These are phyloP conservation scores for Aspergillus avenaceus DNA, from an alignment of 495 filamentous ascomycete species.

Conservation along the genomic window DNA sequence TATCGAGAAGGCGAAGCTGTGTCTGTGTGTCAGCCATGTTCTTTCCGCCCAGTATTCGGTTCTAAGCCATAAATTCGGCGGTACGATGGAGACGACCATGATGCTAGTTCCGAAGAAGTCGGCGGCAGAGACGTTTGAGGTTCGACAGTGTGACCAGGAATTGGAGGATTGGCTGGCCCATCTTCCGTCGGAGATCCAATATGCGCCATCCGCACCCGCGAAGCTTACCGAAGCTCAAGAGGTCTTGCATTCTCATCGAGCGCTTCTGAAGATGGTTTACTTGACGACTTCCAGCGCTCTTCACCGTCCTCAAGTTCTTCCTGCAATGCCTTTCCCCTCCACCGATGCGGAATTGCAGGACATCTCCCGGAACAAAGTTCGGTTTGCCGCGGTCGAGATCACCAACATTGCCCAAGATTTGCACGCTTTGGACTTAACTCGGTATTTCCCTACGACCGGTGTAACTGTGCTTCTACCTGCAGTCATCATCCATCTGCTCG, in stretches of 20 bases:
- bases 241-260: conserved; percentile 67
- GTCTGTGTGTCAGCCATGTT: conserved; percentile 77
- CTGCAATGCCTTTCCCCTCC: conserved; percentile 60
- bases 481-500: conserved; percentile 85
- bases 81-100: conserved; percentile 75
- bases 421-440: conserved; percentile 62
- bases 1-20: conserved; percentile 88
- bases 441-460: conserved; percentile 78
- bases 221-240: conserved; percentile 48
- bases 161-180: conserved; percentile 67
- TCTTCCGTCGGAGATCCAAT: conserved; percentile 64
- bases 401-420: conserved; percentile 73
- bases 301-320: conserved; percentile 82
- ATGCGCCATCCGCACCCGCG: conserved; percentile 41
- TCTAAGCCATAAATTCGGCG: conserved; percentile 71
- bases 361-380: conserved; percentile 72
- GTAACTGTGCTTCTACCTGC: conserved; percentile 86
- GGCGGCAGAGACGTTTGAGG: conserved; percentile 68
- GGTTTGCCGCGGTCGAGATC: conserved; percentile 73
- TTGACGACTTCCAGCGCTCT: conserved; percentile 82
- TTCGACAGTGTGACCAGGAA: conserved; percentile 67
- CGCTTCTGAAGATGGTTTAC: conserved; percentile 83
- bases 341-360: conserved; percentile 63
- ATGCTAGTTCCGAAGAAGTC: conserved; percentile 87
- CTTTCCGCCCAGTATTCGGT: conserved; percentile 87